Evolutionary conservation across 2,329 filamentous ascomycete species (phyloP), one percentile per base, ranked within the genome.

Genomic region (Calonectria honghensis): DNA sequence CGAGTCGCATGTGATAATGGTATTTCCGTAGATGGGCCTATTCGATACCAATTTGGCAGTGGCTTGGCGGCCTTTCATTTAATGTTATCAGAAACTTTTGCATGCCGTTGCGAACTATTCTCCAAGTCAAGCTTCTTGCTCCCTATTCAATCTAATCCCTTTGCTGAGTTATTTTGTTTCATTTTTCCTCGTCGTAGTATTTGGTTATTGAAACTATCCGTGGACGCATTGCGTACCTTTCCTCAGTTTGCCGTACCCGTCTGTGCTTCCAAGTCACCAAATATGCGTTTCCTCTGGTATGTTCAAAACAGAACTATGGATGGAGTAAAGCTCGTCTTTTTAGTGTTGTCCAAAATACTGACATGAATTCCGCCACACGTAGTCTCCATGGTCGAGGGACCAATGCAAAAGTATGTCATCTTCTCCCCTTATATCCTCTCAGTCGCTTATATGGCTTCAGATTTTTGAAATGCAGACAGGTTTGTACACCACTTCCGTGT

Each of bases 401-500:
- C 45, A 65, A 45, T 41, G 39, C 61, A 20, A 65, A 65, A 29
- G 61, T 65, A n/a, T 16, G 61, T 3, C 29, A 18, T 24, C 9
- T 35, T 1, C 41, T 65, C 20, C 10, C 7, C 5, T 14, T 18
- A 9, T 6, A 50, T 32, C 13, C 16, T 48, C 31, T n/a, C 45
- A 41, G 35, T 18, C 16, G 4, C 57, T 63, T 24, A 61, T 18
- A 20, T 11, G 7, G 24, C 20, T 29, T 16, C 24, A 65, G 61
- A 65, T 65, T 50, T 65, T 65, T 11, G 61, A 65, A n/a, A 65
- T 65, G 61, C 61, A 65, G 13, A 65, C 41, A 50, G 61, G 61
- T 65, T 32, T 14, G 61, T 48, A 9, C 13, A 29, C 2, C 14
- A 14, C 4, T 37, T 7, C 10, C 18, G 20, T 6, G 1, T 48